Evolutionary conservation across 2,329 filamentous ascomycete species (phyloP), one percentile per base, ranked within the genome.

Genomic region (Apiospora kogelbergensis): DNA sequence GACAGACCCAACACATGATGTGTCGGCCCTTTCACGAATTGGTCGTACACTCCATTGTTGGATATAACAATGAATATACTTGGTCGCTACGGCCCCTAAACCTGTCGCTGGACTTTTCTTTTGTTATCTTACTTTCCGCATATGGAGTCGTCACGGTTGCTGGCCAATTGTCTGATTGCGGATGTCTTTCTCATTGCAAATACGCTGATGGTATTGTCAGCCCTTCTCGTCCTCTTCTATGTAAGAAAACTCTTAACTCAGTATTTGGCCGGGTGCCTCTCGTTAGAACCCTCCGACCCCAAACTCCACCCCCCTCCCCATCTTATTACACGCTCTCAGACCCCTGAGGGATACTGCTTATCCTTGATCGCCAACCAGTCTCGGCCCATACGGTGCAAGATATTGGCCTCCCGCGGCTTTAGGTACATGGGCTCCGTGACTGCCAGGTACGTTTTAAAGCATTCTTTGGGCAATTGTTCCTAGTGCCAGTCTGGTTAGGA

Each of bases 21-120:
- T 20, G 30, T 11, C 30, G 53, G 9, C 53, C 30, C 30, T 37
- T 60, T 26, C 4, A 10, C 10, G 6, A 24, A 37, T 33, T 17
- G 26, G 53, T 11, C 30, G 30, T 26, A 37, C 46, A 17, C 6
- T 33, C 17, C 30, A n/a, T 15, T 37, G 53, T 60, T n/a, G 53
- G 30, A 37, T 22, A 37, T 7, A n/a, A 37, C 53, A 60, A 17
- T 60, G 30, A 60, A 60, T 60, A 60, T 22, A 60, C 20, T 37
- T 60, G 30, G 53, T 30, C 30, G 2, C 3, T 37, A 37, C 7
- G 53, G 53, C 53, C 53, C 53, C 17, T n/a, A 37, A 60, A 37
- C 3, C 20, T 60, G 30, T 11, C 15, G 6, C 26, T 75, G 4
- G 70, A 68, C 73, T 73, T 76, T 60, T 5, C 2, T 5, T 37